phyloP scores from a whole-genome alignment of 345 rosid genomes.

The Punica granatum region DNA sequence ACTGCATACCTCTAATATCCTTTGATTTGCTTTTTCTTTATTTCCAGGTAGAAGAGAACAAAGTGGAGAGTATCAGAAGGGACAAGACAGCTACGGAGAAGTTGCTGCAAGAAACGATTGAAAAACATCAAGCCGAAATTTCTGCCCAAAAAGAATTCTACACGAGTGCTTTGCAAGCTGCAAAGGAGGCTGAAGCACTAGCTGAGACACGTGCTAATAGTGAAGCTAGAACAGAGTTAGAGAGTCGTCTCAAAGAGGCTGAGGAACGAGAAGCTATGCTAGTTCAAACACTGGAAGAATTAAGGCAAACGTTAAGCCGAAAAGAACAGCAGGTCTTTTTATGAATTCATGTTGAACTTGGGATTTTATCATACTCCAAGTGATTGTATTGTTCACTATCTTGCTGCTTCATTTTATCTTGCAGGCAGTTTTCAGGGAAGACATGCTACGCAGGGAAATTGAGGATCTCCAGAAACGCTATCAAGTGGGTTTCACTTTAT shows the following conservation, averaged over 20 bases:
- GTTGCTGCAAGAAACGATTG: constrained; percentile 92
- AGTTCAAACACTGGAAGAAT: constrained; percentile 87
- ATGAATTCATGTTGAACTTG: constrained; percentile 6
- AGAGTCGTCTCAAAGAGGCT: constrained; percentile 79
- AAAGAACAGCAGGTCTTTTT: constrained; percentile 86
- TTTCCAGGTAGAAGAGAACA: constrained; percentile 87
- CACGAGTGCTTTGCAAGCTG: constrained; percentile 74
- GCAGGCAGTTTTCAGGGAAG: constrained; percentile 81
- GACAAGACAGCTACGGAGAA: constrained; percentile 91
- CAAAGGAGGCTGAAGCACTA: constrained; percentile 89
- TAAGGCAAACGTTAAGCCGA: constrained; percentile 86
- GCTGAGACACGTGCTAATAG: constrained; percentile 86
- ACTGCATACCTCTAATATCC: constrained; percentile 2
- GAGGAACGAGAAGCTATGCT: constrained; percentile 93
- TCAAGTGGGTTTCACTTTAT: constrained; percentile 41
- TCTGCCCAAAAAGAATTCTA: constrained; percentile 76
- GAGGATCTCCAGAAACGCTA: constrained; percentile 91
- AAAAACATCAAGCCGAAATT: constrained; percentile 87
- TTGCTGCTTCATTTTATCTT: constrained; percentile 6
- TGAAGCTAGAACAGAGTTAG: constrained; percentile 89
- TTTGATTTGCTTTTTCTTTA: constrained; percentile 2
- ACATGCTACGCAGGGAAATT: constrained; percentile 63
- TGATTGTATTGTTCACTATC: neutral
- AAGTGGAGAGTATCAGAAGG: constrained; percentile 83
- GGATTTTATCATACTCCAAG: neutral